These are phyloP conservation scores for Cicer yamashitae DNA, from an alignment of 306 rosid genomes.

Conservation along the genomic window DNA sequence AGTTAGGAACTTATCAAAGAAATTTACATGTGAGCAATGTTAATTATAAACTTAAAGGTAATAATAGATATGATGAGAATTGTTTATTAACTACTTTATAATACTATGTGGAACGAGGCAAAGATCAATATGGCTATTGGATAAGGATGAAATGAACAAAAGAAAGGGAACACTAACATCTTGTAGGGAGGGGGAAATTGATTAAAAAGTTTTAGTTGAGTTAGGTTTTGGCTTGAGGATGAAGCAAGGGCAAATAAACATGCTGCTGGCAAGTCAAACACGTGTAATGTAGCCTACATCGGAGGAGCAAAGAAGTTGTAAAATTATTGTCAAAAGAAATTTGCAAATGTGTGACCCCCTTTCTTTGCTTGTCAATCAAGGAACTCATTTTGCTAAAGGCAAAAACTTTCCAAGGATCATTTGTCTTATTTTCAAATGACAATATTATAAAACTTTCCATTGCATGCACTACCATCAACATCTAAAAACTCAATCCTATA, in stretches of 20 bases:
- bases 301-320: background rate
- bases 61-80: background rate
- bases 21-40: no score
- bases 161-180: background rate
- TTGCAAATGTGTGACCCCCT: slow-evolving; percentile 19
- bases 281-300: slow-evolving; percentile 42
- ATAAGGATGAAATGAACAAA: background rate
- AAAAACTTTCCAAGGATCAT: no score
- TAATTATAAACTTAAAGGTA: no score
- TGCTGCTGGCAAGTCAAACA: slow-evolving; percentile 41
- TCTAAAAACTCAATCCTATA: no score
- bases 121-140: background rate
- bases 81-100: background rate
- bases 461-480: no score
- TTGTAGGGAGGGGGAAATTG: slow-evolving; percentile 17
- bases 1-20: no score
- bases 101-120: background rate
- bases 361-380: slow-evolving; percentile 48
- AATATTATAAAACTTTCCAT: no score
- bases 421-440: no score
- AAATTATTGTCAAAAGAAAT: background rate
- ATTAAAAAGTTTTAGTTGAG: slow-evolving; percentile 46
- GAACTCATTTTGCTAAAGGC: background rate
- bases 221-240: slow-evolving; percentile 51
- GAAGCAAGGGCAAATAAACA: slow-evolving; percentile 57